A percentile compares a stretch with the other conserved stretches of the same genome.
Conservation (phyloP, 2,329 filamentous ascomycete genomes). For the Zasmidium cellare region DNA sequence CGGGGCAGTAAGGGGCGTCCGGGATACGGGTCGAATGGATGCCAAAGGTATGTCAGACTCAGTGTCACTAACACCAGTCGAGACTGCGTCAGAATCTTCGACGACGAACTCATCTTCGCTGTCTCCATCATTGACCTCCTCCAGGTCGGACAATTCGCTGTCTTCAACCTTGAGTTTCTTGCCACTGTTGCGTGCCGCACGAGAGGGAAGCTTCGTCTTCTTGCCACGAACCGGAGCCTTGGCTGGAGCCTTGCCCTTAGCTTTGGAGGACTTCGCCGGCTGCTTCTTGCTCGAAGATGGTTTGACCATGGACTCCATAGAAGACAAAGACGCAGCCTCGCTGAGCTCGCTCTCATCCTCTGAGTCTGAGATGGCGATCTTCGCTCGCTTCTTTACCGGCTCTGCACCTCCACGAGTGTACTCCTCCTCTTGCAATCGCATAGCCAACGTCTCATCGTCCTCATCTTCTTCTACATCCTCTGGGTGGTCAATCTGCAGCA, state of each 20-base stretch:
- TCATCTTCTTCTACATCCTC: conserved; percentile 24
- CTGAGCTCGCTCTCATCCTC: conserved; percentile 33
- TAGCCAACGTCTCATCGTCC: conserved; percentile 33
- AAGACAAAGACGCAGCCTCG: conserved; percentile 29
- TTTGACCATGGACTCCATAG: conserved; percentile 19
- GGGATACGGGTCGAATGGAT: conserved; percentile 4
- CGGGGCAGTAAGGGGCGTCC: not conserved
- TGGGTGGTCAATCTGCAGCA: conserved; percentile 27
- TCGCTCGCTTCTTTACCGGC: conserved; percentile 29
- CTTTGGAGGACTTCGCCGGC: not conserved
- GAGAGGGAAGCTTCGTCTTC: not conserved
- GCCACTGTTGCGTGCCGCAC: conserved; percentile 25
- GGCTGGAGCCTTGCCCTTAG: conserved; percentile 21
- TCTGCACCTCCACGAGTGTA: conserved; percentile 25
- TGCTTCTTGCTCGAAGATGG: not conserved
- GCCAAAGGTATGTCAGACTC: conserved; percentile 33
- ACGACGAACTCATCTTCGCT: conserved; percentile 30
- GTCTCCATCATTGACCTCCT: conserved; percentile 25
- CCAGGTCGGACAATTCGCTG: conserved; percentile 40
- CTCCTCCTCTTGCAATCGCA: conserved; percentile 38
- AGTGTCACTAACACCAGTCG: conserved; percentile 31
- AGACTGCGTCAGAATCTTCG: conserved; percentile 33
- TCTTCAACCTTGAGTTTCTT: conserved; percentile 36
- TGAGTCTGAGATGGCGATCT: conserved; percentile 29
- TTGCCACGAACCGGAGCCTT: not conserved